Evolutionary conservation across 1,284 basidiomycete genomes (phyloP).

Genomic region (Leccinum fuscescens): DNA sequence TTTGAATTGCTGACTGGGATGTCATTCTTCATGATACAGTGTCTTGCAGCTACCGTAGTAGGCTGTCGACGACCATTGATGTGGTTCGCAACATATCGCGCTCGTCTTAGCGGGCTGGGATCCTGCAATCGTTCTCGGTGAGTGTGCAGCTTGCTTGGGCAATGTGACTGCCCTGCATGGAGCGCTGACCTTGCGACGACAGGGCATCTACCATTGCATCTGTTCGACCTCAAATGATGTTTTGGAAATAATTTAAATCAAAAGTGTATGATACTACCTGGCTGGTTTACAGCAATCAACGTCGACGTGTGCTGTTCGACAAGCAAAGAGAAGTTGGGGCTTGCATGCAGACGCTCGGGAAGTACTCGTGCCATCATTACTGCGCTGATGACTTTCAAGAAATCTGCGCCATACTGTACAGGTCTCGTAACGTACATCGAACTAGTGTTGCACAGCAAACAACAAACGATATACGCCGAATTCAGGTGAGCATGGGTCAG

Average conservation of each 20-base stretch:
- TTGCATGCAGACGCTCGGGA: too few relatives aligned
- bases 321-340: too few relatives aligned
- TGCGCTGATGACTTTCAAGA: too few relatives aligned
- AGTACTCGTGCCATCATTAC: too few relatives aligned
- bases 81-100: constrained; percentile 32
- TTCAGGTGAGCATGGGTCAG: neutral
- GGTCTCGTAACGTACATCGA: too few relatives aligned
- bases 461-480: neutral
- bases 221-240: constrained; percentile 25
- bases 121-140: constrained; percentile 30
- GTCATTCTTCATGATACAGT: constrained; percentile 17
- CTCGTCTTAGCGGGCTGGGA: constrained; percentile 32
- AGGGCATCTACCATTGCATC: constrained; percentile 26
- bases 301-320: too few relatives aligned
- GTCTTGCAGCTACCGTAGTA: constrained; percentile 19
- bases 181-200: constrained; percentile 1
- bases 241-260: constrained; percentile 18
- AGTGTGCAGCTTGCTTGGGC: constrained; percentile 3
- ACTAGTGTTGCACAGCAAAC: neutral
- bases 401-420: too few relatives aligned
- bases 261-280: too few relatives aligned
- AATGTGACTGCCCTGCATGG: neutral
- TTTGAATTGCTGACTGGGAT: neutral
- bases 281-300: too few relatives aligned
- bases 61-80: constrained; percentile 31